A percentile compares a stretch with the other conserved stretches of the same genome.
Evolutionary conservation across 2,329 filamentous ascomycete species (phyloP).

Genomic region (Colletotrichum sidae): DNA sequence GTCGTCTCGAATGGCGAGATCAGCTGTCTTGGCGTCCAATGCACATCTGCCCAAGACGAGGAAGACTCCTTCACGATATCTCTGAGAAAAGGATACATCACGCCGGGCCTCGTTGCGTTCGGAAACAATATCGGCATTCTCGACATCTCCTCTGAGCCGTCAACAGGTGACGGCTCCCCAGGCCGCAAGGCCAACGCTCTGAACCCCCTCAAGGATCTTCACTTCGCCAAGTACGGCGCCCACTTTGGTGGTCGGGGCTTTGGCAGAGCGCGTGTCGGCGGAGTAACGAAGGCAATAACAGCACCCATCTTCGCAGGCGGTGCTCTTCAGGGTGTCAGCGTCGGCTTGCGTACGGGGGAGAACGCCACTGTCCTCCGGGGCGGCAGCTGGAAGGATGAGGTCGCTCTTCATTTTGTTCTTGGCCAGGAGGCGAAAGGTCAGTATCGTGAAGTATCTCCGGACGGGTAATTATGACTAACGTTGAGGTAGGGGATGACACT

Average conservation of each 20-base stretch:
- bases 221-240: slow-evolving; percentile 53
- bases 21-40: slow-evolving; percentile 1
- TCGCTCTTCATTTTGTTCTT: slow-evolving; percentile 54
- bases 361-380: slow-evolving; percentile 52
- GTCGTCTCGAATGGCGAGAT: not conserved
- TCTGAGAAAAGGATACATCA: slow-evolving; percentile 58
- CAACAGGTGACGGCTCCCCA: slow-evolving; percentile 59
- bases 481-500: slow-evolving; percentile 1
- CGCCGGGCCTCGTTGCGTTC: slow-evolving; percentile 61
- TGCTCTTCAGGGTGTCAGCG: slow-evolving; percentile 53
- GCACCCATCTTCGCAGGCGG: slow-evolving; percentile 46
- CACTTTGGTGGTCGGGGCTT: slow-evolving; percentile 54
- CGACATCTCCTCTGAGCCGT: slow-evolving; percentile 58
- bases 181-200: slow-evolving; percentile 39
- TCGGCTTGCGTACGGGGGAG: slow-evolving; percentile 51
- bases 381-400: slow-evolving; percentile 54
- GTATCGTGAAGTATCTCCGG: too few relatives aligned
- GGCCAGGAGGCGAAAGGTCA: slow-evolving; percentile 47
- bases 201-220: slow-evolving; percentile 44
- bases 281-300: slow-evolving; percentile 57
- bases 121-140: slow-evolving; percentile 59
- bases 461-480: not conserved
- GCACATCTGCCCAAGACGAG: not conserved
- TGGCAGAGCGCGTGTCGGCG: slow-evolving; percentile 53
- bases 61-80: slow-evolving; percentile 41